Evolutionary conservation across 331 rosid species (phyloP), one percentile per base, ranked within the genome.

Genomic region (Quercus tomentella): DNA sequence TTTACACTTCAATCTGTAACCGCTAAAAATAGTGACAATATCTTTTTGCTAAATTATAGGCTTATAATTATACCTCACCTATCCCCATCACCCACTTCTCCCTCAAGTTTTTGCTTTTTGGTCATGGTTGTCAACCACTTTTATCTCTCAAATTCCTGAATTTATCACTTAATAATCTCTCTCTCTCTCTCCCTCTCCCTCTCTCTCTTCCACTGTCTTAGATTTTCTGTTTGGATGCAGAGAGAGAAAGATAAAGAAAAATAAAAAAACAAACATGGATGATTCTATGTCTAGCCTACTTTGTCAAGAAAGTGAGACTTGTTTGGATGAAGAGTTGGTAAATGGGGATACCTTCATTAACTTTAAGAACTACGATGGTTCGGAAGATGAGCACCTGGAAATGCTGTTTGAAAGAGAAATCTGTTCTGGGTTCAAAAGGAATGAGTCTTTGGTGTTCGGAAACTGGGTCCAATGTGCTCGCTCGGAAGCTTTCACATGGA

Each of bases 401-500:
- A 30, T 83, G 15, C 65, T 93, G 84, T 61, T 90, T 81, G 86
- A 86, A 68, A 86, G 75, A 83, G 99, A 93, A 79, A 82, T 71
- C 49, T 37, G 33, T 22, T 41, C 83, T 75, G 89, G 90, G 72
- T 88, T 88, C 79, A 72, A 52, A 70, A 85, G 77, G 18, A 87
- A 81, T 21, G 84, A 84, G 65, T 74, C 81, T 80, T 81, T 70
- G 63, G 82, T 52, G 61, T 55, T 83, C 69, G 86, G 73, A 33
- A 80, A 82, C 23, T 83, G 84, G 86, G 17, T 86, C 67, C 81
- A 86, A 76, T 75, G 83, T 56, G 86, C 88, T 12, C 97, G 99
- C 56, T 74, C 67, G 55, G 89, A 93, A 69, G 88, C 96, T n/a
- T 85, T 95, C 84, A 71, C 86, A 65, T 93, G 94, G 97, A 85